Conservation (phyloP, 331 rosid genomes). For the Cucumis variabilis region DNA sequence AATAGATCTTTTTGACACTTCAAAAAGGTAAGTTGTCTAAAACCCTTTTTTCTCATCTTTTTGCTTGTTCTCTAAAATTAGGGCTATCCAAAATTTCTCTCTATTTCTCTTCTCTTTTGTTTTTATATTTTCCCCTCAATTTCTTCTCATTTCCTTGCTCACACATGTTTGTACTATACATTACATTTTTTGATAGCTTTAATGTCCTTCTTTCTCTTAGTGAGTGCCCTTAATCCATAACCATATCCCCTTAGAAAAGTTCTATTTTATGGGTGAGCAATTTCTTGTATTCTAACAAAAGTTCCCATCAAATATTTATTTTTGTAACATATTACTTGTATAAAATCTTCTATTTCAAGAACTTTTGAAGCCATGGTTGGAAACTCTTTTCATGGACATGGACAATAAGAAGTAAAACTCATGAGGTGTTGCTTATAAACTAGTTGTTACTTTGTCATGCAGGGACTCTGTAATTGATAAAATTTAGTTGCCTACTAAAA, state of each 20-base stretch:
- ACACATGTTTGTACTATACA: too few relatives aligned
- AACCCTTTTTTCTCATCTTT: too few relatives aligned
- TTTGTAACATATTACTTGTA: neutral
- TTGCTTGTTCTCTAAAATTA: too few relatives aligned
- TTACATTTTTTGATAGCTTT: too few relatives aligned
- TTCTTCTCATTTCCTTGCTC: too few relatives aligned
- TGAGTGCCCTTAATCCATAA: too few relatives aligned
- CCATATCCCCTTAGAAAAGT: too few relatives aligned
- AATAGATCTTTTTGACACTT: conserved; percentile 53
- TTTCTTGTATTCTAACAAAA: neutral
- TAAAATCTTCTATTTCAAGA: neutral
- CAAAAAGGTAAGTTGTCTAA: conserved; percentile 56
- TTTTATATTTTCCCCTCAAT: too few relatives aligned
- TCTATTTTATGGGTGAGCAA: too few relatives aligned
- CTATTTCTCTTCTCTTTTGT: too few relatives aligned
- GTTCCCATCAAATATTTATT: neutral
- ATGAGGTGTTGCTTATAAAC: neutral
- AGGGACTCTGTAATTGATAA: conserved; percentile 44
- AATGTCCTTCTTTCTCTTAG: too few relatives aligned
- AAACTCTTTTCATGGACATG: neutral
- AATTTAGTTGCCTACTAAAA: conserved; percentile 28
- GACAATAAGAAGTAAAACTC: neutral
- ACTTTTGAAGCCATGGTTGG: neutral
- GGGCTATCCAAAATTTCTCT: too few relatives aligned
- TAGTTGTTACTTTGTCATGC: conserved; percentile 14